Base-by-base conservation (phyloP, 768 basidiomycete species). In the Tephrocybe sp. region DNA sequence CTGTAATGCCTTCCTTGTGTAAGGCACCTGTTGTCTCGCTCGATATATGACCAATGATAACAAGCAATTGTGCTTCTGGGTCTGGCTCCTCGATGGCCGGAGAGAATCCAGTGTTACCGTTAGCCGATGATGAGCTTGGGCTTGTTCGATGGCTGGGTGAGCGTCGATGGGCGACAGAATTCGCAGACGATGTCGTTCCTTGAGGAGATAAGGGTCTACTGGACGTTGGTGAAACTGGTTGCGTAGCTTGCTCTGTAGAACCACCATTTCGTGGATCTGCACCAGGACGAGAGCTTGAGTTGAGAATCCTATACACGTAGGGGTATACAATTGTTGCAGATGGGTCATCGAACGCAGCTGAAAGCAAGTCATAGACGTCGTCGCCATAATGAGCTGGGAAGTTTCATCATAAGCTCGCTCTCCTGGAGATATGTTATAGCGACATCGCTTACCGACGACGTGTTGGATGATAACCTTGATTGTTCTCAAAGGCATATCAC, bases 381-480 rank as follows among this genome's bases (percentile, higher is more conserved):
- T 92, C 92, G 21, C 87, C 90, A 62, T 90, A 87, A 60, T 92
- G 87, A 30, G 87, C 91, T 89, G 47, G 11, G 11, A 5, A 30
- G 11, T 5, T 30, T n/a, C n/a, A n/a, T n/a, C 11, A 5, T 30
- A 30, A 11, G 11, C 5, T 11, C 28, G 11, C 11, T 30, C 28
- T 30, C 28, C 6, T 11, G 11, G 28, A 45, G 43, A 32, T 44
- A 23, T 36, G 49, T 36, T 50, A 32, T 38, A 23, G 21, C 5
- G 10, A 33, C 23, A 17, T 15, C 15, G 82, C 94, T 74, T 58
- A 95, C 94, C 90, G 60, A 98, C 92, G 50, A 98, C 83, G 66
- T 96, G 93, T 70, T 98, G 97, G 30, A 99, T 90, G 60, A 99
- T 92, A 36, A 97, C 95, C 75, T 99, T 99, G 68, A 98, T 91